Percentiles rank a stretch among this genome's conserved stretches.
Conservation (phyloP, 2,329 filamentous ascomycete genomes). For the Trichocomaceae sp. region DNA sequence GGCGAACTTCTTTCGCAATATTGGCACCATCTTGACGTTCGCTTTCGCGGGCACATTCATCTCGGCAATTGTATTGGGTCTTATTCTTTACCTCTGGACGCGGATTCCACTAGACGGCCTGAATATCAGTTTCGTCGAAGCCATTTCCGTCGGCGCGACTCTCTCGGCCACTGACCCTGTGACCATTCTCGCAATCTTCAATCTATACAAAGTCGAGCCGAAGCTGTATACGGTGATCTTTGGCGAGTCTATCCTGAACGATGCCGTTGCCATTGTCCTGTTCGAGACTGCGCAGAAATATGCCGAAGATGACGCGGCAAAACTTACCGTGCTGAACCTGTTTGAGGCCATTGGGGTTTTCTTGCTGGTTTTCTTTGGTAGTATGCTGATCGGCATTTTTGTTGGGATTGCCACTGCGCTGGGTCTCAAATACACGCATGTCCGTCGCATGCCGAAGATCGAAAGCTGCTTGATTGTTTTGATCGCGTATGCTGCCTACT, state of each 20-base stretch:
- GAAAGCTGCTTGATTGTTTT: constrained; percentile 92
- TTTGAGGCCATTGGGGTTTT: constrained; percentile 92
- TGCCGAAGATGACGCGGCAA: constrained; percentile 62
- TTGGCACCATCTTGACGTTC: constrained; percentile 94
- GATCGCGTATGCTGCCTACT: constrained; percentile 94
- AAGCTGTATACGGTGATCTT: constrained; percentile 99
- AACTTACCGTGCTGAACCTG: constrained; percentile 71
- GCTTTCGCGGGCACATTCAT: constrained; percentile 96
- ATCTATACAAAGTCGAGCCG: constrained; percentile 97
- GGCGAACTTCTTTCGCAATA: constrained; percentile 98
- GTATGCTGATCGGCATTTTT: constrained; percentile 77
- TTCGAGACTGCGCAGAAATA: constrained; percentile 97
- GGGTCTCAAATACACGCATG: constrained; percentile 87
- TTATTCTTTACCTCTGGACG: constrained; percentile 84
- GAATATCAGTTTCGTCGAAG: constrained; percentile 85
- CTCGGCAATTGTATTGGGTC: constrained; percentile 86
- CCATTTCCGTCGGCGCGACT: constrained; percentile 92
- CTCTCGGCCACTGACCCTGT: constrained; percentile 95
- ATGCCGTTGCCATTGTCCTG: constrained; percentile 95
- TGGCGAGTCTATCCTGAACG: constrained; percentile 95
- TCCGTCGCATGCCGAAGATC: constrained; percentile 88
- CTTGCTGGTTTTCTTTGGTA: constrained; percentile 92
- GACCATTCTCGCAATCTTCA: constrained; percentile 97
- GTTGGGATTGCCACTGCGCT: constrained; percentile 84
- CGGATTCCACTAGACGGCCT: constrained; percentile 78